Conservation (phyloP, 805 yeast species). For the Metschnikowia picachoensis region DNA sequence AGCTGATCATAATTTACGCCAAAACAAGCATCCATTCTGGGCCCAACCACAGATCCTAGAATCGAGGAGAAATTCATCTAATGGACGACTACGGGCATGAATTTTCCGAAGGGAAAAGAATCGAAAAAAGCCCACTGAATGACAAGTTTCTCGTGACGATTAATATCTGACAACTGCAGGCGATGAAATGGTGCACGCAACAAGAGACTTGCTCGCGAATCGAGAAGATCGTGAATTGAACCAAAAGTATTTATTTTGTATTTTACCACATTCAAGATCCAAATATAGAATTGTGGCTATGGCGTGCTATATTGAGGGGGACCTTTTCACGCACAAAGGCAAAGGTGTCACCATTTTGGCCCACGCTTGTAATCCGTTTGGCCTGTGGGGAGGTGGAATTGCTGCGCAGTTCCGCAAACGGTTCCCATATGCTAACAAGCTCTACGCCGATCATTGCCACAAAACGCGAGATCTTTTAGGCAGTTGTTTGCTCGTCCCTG, state of each 20-base stretch:
- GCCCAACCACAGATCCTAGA: slow-evolving; percentile 5
- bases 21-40: slow-evolving; percentile 7
- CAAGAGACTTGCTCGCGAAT: no score
- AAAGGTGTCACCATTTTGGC: slow-evolving; percentile 44
- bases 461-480: slow-evolving; percentile 45
- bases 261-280: no score
- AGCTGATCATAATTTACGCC: slow-evolving; percentile 5
- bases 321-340: slow-evolving; percentile 42
- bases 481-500: slow-evolving; percentile 40
- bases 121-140: not conserved
- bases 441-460: slow-evolving; percentile 45
- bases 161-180: not conserved
- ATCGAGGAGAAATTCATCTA: not conserved
- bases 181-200: not conserved
- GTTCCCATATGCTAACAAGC: slow-evolving; percentile 55
- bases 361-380: slow-evolving; percentile 78
- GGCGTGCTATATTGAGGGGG: slow-evolving; percentile 52
- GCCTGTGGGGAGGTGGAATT: slow-evolving; percentile 84
- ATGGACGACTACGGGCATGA: not conserved
- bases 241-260: no score
- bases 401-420: slow-evolving; percentile 53
- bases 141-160: slow-evolving; percentile 5
- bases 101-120: not conserved
- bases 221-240: no score
- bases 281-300: slow-evolving; percentile 13